Evolutionary conservation across 768 basidiomycete species (phyloP), one percentile per base, ranked within the genome.

Genomic region (Amanita pallidorosea): DNA sequence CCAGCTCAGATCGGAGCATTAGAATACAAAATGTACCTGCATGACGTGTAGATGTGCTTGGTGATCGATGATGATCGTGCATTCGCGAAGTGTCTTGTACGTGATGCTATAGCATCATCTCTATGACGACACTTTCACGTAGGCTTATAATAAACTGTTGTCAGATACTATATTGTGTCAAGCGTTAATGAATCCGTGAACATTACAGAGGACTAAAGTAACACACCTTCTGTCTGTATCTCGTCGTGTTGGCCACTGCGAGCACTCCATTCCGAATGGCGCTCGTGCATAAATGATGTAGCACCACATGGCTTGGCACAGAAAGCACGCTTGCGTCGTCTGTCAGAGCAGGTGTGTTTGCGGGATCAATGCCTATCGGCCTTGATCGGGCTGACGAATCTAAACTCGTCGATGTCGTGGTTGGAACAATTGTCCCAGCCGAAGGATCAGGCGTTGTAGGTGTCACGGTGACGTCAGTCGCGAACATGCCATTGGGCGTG

Each of bases 211-310:
- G 9, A 37, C n/a, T 12, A 52, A 20, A 6, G 25, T 22, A 29
- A 66, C 71, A 15, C 60, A 90, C 90, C 84, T 95, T 98, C 71
- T 87, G 80, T 67, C 82, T 73, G 70, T 96, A 97, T 62, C 94
- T 72, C 46, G 85, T 92, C 52, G 94, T 98, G 53, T 81, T 90
- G 23, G 84, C 93, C 5, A 97, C 92, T 35, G 92, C 93, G 45
- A 97, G 66, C 42, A 95, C 90, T 6, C 91, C 93, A 63, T 93
- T 93, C 65, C 82, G 76, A 54, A 98, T 98, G 47, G 94, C 93
- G 60, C 91, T 95, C 54, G 94, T 96, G 55, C 89, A 89, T 59
- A 98, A 67, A 66, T 98, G 94, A 58, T 96, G 92, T 56, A 98
- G 70, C 20, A 97, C 91, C 34, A 91, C 90, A 69, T 97, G 94